phyloP scores from a whole-genome alignment of 345 rosid genomes.

The Eucalyptus coolabah region DNA sequence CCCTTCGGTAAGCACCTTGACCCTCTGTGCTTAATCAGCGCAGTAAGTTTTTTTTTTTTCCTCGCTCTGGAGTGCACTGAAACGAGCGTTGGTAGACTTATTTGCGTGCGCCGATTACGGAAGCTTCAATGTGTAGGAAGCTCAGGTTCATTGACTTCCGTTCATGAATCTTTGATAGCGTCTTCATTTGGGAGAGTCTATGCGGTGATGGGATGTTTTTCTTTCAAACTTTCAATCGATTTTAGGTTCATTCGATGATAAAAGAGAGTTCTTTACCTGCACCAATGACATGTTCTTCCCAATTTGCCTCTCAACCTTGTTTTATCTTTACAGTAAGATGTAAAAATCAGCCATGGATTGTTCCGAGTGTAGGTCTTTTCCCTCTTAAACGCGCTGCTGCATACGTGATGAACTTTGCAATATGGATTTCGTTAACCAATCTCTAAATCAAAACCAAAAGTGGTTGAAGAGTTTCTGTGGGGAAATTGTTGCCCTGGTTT shows the following conservation, averaged over 20 bases:
- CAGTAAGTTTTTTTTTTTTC: not conserved
- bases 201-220: not conserved
- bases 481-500: not conserved
- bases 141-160: not conserved
- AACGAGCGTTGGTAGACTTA: not conserved
- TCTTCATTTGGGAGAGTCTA: not conserved
- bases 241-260: not conserved
- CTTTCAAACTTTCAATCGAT: not conserved
- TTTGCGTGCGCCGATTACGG: not conserved
- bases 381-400: not conserved
- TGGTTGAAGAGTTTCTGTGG: not conserved
- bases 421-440: not conserved
- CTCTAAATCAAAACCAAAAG: not conserved
- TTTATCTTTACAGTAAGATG: not conserved
- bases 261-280: not conserved
- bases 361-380: not conserved
- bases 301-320: not conserved
- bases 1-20: slow-evolving; percentile 38
- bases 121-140: not conserved
- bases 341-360: not conserved
- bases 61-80: not conserved
- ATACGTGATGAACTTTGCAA: not conserved
- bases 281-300: not conserved
- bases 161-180: not conserved
- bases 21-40: not conserved